Base-by-base conservation (phyloP, 75 land plant species). In the Cupressus sempervirens region DNA sequence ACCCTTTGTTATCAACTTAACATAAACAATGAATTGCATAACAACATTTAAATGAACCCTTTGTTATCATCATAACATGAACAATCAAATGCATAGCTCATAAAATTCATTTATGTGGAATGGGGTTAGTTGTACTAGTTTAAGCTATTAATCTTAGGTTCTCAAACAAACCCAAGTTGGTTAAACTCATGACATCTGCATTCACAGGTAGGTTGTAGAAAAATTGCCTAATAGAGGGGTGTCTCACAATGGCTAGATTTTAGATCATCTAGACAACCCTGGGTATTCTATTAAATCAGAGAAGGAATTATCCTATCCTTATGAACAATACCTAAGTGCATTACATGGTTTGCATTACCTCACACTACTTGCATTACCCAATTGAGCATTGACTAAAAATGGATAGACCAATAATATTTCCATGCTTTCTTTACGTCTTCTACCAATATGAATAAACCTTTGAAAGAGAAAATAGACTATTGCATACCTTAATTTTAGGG, bases 401-500 rank as follows among this genome's bases (percentile, higher is more conserved):
- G 36, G 74, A 23, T 3, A 32, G 35, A 72, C 35, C 74, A 72
- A 30, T 32, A 32, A 30, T 0, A 9, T 72, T 35, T 15, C 67
- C 74, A 72, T 72, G 35, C 3, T 72, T 13, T 72, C 14, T 72
- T 38, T 72, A 30, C 36, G 7, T 26, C n/a, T 72, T 72, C 32
- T 30, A 72, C 36, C 14, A 2, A 11, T 30, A 32, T 11, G 74
- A 13, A 32, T 72, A 6, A n/a, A 68, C 30, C 12, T 72, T 12
- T 72, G 14, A 30, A 9, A 30, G 11, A 32, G 3, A 72, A 62
- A 26, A 62, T 0, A 26, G 26, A 32, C 0, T 30, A 45, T 45
- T 40, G 14, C 26, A 41, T 76, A 91, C 98, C 97, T 95, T 96
- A 87, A 95, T 95, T 87, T 90, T 93, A 35, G 98, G 98, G 81